Evolutionary conservation across 768 basidiomycete genomes (phyloP), one percentile per base, ranked within the genome.

Genomic region (Chalciporus sphaerocephalus): DNA sequence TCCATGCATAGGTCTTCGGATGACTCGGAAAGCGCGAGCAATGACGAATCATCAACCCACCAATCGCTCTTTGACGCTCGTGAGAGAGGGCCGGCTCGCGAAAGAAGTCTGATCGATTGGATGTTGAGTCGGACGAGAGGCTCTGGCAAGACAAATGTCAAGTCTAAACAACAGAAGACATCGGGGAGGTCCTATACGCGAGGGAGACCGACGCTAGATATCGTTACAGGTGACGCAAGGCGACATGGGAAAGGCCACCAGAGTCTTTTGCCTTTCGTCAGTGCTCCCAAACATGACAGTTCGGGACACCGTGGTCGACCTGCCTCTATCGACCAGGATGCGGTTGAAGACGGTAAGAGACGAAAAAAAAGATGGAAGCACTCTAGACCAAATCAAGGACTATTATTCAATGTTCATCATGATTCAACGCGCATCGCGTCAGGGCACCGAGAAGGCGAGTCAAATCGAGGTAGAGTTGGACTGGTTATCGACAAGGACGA

Each of bases 91-190:
- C 58, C 60, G 17, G 60, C 57, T 20, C 63, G 54, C 44, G 71
- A 67, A 60, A 73, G 58, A 59, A 79, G 71, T 55, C 59, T 85
- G 41, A 84, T 88, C 38, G 82, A 87, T 52, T 80, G 79, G 59
- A 88, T 88, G 85, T 56, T 88, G 38, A 68, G 70, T 12, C 70
- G 75, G 38, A 73, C 74, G 2, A 50, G 60, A 52, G 44, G 44
- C 27, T 23, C 52, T 59, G 43, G 28, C 13, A 38, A 30, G 42
- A 32, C 47, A 35, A 44, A 60, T 32, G 8, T 52, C 32, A 57
- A 44, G 46, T 17, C 12, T 7, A 54, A 58, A 43, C 46, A 53
- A 27, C 24, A 53, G 18, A 40, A 35, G 24, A 33, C 40, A 25
- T 42, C 53, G 23, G 52, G 43, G 6, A 62, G 42, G 30, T 38